These are phyloP conservation scores for Rhynchosporium graminicola DNA, from an alignment of 2,329 filamentous ascomycete genomes.

Conservation along the genomic window DNA sequence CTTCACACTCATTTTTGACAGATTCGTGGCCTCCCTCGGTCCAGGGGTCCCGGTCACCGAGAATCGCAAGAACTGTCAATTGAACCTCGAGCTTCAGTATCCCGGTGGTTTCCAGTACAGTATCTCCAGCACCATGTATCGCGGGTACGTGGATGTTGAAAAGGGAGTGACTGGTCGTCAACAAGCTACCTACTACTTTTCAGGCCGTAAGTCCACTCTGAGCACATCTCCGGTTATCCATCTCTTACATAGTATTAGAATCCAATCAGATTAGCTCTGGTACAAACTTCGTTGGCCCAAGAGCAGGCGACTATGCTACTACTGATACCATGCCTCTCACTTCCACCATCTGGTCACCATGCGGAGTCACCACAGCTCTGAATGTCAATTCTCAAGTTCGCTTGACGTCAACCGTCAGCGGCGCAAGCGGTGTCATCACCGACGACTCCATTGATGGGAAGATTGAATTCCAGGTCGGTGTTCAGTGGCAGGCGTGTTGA, in stretches of 20 bases:
- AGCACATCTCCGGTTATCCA: too few species aligned
- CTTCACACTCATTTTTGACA: conserved; percentile 33
- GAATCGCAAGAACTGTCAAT: conserved; percentile 19
- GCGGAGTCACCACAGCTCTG: not conserved
- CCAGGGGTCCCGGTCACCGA: conserved; percentile 7
- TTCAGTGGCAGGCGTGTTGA: conserved; percentile 9
- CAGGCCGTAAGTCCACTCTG: conserved; percentile 1
- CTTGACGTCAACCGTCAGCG: not conserved
- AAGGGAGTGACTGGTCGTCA: conserved; percentile 9
- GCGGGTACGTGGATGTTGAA: conserved; percentile 7
- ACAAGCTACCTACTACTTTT: conserved; percentile 11
- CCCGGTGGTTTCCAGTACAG: conserved; percentile 11
- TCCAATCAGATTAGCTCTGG: conserved; percentile 1
- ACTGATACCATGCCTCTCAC: conserved; percentile 11
- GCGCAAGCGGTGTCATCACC: conserved; percentile 10
- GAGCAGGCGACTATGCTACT: conserved; percentile 5
- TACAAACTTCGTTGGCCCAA: conserved; percentile 10
- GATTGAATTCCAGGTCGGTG: conserved; percentile 7
- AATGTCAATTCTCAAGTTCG: conserved; percentile 11
- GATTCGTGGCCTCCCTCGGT: conserved; percentile 23
- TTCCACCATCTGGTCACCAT: conserved; percentile 10
- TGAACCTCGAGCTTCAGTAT: conserved; percentile 13
- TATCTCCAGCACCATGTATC: conserved; percentile 12
- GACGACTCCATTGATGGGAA: conserved; percentile 10
- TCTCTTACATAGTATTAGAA: not conserved